Conservation (phyloP, 1,284 basidiomycete genomes). For the Meira nashicola region DNA sequence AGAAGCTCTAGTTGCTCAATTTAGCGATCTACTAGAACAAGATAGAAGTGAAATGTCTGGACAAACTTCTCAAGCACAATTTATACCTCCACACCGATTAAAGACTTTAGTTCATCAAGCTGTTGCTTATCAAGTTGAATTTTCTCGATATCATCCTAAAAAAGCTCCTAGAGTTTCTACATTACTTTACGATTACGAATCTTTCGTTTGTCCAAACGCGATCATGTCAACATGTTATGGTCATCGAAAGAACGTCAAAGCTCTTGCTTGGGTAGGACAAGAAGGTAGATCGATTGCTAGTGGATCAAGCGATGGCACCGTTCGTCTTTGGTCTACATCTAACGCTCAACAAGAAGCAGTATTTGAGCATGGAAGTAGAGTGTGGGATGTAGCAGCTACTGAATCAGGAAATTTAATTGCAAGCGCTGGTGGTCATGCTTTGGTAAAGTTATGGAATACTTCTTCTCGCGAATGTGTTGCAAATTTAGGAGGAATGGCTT, state of each 20-base stretch:
- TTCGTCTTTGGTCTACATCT: conserved; percentile 46
- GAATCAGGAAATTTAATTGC: conserved; percentile 45
- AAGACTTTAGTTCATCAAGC: conserved; percentile 56
- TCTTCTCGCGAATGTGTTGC: conserved; percentile 24
- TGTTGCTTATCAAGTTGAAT: conserved; percentile 56
- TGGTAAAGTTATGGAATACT: conserved; percentile 55
- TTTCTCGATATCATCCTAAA: conserved; percentile 49
- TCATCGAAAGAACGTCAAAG: conserved; percentile 57
- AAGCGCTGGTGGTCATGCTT: conserved; percentile 55
- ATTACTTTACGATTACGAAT: conserved; percentile 40
- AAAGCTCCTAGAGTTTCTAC: conserved; percentile 48
- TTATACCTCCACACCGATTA: conserved; percentile 55
- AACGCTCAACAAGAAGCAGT: conserved; percentile 36
- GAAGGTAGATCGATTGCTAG: conserved; percentile 53
- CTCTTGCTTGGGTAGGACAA: conserved; percentile 55
- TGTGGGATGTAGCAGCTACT: conserved; percentile 55
- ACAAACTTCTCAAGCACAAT: conserved; percentile 22
- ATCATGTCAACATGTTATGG: conserved; percentile 47
- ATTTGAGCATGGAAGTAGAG: conserved; percentile 53
- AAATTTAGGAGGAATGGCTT: conserved; percentile 14
- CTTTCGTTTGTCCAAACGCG: conserved; percentile 39
- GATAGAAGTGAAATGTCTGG: conserved; percentile 32
- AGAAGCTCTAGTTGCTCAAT: conserved; percentile 54
- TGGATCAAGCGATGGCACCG: conserved; percentile 54
- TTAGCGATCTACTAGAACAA: conserved; percentile 42